Evolutionary conservation across 345 rosid genomes (phyloP), one percentile per base, ranked within the genome.

Genomic region (Salix caprea): DNA sequence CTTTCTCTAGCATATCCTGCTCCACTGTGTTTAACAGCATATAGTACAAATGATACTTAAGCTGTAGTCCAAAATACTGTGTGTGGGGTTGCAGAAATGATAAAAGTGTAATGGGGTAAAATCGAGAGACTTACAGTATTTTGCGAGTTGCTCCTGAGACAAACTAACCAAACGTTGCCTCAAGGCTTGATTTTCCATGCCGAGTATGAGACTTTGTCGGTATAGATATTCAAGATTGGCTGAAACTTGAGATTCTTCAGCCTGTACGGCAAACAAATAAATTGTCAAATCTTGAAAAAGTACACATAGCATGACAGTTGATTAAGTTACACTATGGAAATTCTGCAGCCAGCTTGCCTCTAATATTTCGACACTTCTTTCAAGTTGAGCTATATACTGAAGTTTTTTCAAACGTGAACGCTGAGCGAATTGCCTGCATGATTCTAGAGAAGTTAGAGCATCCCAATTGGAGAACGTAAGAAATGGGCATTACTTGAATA

Each of bases 141-240:
- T 95, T 80, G 93, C 90, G 73, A 87, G 85, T 75, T 93, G 90
- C 84, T 95, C 97, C 72, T 90, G 95, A 69, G 97, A 85, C 75
- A 92, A 77, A 84, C 82, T 95, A 79, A 91, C 96, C 40, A 95
- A 69, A 5, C 99, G 96, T 66, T 89, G 96, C 84, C 87, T 88
- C 69, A 95, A 89, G 67, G 97, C 88, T 87, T 89, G 91, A 83
- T 93, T 93, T 84, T 95, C 99, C 97, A 95, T 82, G 88, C 89
- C 88, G 70, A 92, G 82, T 80, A 91, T 90, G 80, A 91, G 97
- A 82, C 84, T 88, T 73, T 88, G 84, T 84, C 91, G 95, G 87
- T 92, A 89, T 58, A 90, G 88, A 85, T 92, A 94, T 74, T 91
- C 95, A 83, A 94, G 97, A 85, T 90, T 97, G 40, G 97, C 98